Evolutionary conservation across 768 basidiomycete genomes (phyloP).

Genomic region (Phylloporus sp.): DNA sequence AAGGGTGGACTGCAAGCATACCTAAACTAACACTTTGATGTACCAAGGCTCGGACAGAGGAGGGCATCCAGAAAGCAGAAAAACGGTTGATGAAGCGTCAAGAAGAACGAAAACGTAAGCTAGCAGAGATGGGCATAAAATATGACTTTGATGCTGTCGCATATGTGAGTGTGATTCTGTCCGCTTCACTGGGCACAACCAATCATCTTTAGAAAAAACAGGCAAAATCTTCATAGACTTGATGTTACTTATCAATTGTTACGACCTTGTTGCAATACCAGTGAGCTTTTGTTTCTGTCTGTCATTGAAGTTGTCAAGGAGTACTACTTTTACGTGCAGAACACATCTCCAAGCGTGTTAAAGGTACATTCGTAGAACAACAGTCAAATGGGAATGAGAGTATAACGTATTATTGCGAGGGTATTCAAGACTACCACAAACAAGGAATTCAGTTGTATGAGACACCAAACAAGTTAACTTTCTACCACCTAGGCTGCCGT

Average conservation of each 20-base stretch:
- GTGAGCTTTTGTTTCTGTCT: background rate
- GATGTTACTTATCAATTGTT: background rate
- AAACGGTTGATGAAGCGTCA: constrained; percentile 75
- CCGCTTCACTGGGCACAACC: background rate
- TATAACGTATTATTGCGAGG: constrained; percentile 6
- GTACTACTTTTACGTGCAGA: background rate
- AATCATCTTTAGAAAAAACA: constrained; percentile 34
- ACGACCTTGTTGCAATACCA: background rate
- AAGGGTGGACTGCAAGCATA: background rate
- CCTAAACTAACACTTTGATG: constrained; percentile 7
- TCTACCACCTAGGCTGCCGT: constrained; percentile 9
- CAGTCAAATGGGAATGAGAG: background rate
- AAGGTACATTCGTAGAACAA: background rate
- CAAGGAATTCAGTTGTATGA: background rate
- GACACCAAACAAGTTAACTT: background rate
- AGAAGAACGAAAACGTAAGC: constrained; percentile 69
- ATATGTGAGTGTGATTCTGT: constrained; percentile 58
- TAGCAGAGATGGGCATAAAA: constrained; percentile 77
- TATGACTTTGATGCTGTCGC: constrained; percentile 81
- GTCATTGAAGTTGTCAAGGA: background rate
- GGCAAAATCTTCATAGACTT: constrained; percentile 23
- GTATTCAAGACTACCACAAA: background rate
- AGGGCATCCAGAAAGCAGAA: constrained; percentile 60
- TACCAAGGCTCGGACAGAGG: constrained; percentile 65
- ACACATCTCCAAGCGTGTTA: background rate